Evolutionary conservation across 2,329 filamentous ascomycete species (phyloP), one percentile per base, ranked within the genome.

Genomic region (Aspergillus piperis): DNA sequence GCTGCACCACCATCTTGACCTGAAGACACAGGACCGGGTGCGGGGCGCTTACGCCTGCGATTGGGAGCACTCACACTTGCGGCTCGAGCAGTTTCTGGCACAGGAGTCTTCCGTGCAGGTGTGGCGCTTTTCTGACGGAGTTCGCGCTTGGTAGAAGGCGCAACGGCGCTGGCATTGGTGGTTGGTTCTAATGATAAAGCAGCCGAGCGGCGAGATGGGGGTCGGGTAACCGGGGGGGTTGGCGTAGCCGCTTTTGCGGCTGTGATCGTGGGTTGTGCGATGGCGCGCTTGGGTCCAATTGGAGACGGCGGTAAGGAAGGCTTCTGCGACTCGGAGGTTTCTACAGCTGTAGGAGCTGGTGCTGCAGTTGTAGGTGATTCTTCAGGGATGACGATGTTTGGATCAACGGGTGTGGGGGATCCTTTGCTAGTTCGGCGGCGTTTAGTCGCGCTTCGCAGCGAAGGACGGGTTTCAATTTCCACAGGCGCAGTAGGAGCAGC

Each of bases 1-100:
- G 86, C 86, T 44, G 85, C 84, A 52, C 85, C 84, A 23, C 85
- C 85, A 62, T 85, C 81, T 62, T 85, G 83, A 53, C 82, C 82
- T 21, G 81, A 80, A 6, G 82, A 84, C 41, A 88, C 80, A 2
- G 84, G 81, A 13, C 86, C 86, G 13, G 86, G 86, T 4, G 84
- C 85, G 5, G 85, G 85, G 5, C 83, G 80, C 68, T 84, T 87
- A 61, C 81, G 82, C 21, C 85, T 83, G 23, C 82, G 78, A 57
- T 69, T 72, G 7, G 73, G 71, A 13, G 64, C 71, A 49, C 69
- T 66, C 17, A 66, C 68, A 36, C 72, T 70, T 15, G 72, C 65
- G 17, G 76, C 73, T 41, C 77, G 78, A 51, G 76, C 75, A 8
- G 74, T 69, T 21, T 81, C 80, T n/a, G 77, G 73, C 3, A 71